phyloP scores from a whole-genome alignment of 139 green algal species.

The Volvox reticuliferus region DNA sequence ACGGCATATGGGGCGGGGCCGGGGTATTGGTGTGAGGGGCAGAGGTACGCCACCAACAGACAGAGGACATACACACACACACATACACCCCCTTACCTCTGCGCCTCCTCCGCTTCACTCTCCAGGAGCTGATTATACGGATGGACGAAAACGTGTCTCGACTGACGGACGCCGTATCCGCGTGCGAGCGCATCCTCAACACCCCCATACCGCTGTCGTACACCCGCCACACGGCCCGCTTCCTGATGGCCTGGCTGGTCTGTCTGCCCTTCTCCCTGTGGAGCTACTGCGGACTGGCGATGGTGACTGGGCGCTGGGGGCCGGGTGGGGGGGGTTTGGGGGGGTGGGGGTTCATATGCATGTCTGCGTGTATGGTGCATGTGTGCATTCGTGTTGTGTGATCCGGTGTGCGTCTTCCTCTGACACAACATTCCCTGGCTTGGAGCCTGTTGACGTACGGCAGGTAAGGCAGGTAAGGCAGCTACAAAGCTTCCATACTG shows the following conservation, averaged over 20 bases:
- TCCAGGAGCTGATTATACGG: constrained; percentile 53
- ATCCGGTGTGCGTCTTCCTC: too few relatives aligned
- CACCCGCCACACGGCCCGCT: constrained; percentile 67
- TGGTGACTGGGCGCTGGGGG: not conserved
- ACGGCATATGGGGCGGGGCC: not conserved
- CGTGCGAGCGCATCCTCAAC: constrained; percentile 75
- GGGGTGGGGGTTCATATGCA: not conserved
- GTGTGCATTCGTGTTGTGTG: not conserved
- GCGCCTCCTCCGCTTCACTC: not conserved
- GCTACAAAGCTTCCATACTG: too few relatives aligned
- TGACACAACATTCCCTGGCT: not conserved
- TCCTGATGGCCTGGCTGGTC: constrained; percentile 64
- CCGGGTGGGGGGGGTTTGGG: not conserved
- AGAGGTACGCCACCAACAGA: not conserved
- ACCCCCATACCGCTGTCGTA: constrained; percentile 78
- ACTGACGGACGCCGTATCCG: constrained; percentile 71
- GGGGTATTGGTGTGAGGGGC: not conserved
- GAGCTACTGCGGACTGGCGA: constrained; percentile 54
- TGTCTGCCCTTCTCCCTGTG: constrained; percentile 77
- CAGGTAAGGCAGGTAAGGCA: too few relatives aligned
- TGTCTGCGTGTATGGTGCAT: not conserved
- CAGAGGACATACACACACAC: not conserved
- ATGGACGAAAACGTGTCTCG: constrained; percentile 78
- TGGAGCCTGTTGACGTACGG: too few relatives aligned
- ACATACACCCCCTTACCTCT: not conserved